Conservation (phyloP, 202 grass and related monocot genomes). For the Musa balbisiana region DNA sequence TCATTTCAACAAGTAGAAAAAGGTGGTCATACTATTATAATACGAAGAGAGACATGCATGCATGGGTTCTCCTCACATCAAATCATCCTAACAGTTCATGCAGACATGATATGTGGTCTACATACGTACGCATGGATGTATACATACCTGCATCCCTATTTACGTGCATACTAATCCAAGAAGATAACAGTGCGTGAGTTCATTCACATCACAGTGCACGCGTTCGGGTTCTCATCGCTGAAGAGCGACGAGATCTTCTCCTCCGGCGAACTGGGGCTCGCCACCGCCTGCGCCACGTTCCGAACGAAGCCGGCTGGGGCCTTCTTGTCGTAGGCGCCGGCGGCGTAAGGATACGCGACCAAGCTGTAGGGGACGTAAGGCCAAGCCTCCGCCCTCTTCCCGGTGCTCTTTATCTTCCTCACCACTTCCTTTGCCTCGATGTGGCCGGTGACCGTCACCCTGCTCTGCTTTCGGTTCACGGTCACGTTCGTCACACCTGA, state of each 20-base stretch:
- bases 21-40: too few species aligned
- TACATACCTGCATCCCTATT: too few species aligned
- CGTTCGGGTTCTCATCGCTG: constrained; percentile 12
- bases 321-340: constrained; percentile 10
- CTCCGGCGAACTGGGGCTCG: neutral
- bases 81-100: too few species aligned
- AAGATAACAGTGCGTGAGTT: too few species aligned
- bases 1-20: too few species aligned
- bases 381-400: constrained; percentile 10
- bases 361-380: constrained; percentile 7
- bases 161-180: too few species aligned
- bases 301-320: constrained; percentile 8
- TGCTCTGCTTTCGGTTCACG: constrained; percentile 3
- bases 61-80: too few species aligned
- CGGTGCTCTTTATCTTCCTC: neutral
- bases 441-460: constrained; percentile 16
- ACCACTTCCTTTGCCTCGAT: constrained; percentile 9
- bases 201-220: constrained; percentile 8
- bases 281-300: neutral
- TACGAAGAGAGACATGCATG: too few species aligned
- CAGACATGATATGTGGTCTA: too few species aligned
- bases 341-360: constrained; percentile 2
- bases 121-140: too few species aligned
- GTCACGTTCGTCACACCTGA: neutral
- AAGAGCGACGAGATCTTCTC: neutral